phyloP scores from a whole-genome alignment of 164 flowering plant species.

The Platanus orientalis region DNA sequence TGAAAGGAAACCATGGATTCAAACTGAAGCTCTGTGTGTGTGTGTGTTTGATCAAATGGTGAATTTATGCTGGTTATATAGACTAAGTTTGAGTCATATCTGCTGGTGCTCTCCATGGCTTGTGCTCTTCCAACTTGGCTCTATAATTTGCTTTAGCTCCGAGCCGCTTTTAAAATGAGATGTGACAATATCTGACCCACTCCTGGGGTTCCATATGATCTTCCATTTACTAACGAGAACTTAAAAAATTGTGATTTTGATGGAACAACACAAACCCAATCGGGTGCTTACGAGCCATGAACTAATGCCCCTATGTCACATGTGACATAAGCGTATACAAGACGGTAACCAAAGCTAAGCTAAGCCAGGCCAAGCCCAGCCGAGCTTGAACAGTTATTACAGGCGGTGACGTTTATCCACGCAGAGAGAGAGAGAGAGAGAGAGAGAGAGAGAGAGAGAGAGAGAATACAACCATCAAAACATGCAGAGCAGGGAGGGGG shows the following conservation, averaged over 20 bases:
- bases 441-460: slow-evolving; percentile 9
- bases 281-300: not conserved
- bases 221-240: not conserved
- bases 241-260: too few relatives aligned
- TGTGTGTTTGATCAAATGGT: slow-evolving; percentile 10
- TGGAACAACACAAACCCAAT: not conserved
- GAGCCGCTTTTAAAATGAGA: not conserved
- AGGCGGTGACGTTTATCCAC: not conserved
- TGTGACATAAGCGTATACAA: too few relatives aligned
- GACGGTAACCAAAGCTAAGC: too few relatives aligned
- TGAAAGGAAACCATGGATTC: slow-evolving; percentile 57
- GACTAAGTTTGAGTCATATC: slow-evolving; percentile 14
- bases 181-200: not conserved
- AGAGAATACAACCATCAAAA: not conserved
- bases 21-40: slow-evolving; percentile 6
- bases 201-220: not conserved
- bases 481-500: not conserved
- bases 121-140: slow-evolving; percentile 17
- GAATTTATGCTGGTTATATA: slow-evolving; percentile 28
- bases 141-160: not conserved
- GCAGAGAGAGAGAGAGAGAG: too few relatives aligned
- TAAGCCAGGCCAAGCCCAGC: slow-evolving; percentile 11
- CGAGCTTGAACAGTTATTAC: slow-evolving; percentile 7
- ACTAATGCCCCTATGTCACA: too few relatives aligned
- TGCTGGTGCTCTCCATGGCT: not conserved